Base-by-base conservation (phyloP, 805 yeast genomes). In the Metschnikowia baotianmanensis region DNA sequence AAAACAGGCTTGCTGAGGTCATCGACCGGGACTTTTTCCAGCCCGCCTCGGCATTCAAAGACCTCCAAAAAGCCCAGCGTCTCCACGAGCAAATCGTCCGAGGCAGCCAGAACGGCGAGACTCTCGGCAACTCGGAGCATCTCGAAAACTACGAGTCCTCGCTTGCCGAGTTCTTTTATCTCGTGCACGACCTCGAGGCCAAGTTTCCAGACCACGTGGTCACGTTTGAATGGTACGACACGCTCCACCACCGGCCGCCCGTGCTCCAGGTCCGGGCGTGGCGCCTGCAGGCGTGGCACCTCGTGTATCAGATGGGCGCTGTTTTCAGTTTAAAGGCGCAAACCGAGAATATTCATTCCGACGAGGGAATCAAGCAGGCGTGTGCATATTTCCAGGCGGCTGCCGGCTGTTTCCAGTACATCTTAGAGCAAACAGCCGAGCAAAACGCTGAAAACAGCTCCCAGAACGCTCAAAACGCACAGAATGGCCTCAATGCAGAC, bases 201-300 rank as follows among this genome's bases (percentile, higher is more conserved):
- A 86, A 83, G 54, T 83, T 90, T 44, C 88, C 93, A 0, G 68
- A 69, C 21, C 83, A 82, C 46, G 66, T 73, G 15, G 62, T 78
- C 7, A 74, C 70, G 27, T 83, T 87, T 49, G 69, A 78, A 0
- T 91, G 97, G 98, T 77, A 66, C 54, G 82, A 82, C 17, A 77
- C 87, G 1, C 61, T 86, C 4, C 37, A 35, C 18, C 38, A 39
- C 27, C 46, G 75, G 52, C 43, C 42, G 19, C 37, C 27, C n/a
- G 13, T 41, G 31, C 25, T 31, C 11, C 35, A 35, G 15, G 20
- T 36, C n/a, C 17, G 31, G n/a, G 32, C 13, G 13, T 45, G 48
- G 48, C 21, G 27, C 8, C 36, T 23, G 18, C 97, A 90, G 57
- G 69, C 68, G 47, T 55, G 74, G 31, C 84, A 85, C 53, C 57